Conservation (phyloP, 805 yeast genomes). For the Danielia reshetovae region DNA sequence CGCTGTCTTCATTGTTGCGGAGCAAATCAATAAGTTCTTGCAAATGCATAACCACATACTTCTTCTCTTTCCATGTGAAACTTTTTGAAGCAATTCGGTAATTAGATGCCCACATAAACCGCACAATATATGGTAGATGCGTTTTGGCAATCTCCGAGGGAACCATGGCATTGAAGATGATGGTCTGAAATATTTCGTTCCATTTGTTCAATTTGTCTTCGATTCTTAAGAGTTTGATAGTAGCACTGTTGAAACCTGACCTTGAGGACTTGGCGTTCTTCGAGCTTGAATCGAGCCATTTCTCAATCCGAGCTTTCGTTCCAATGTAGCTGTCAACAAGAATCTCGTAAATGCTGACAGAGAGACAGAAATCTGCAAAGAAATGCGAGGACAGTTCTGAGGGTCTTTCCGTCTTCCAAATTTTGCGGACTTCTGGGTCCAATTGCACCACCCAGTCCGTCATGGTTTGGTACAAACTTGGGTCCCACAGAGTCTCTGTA, state of each 20-base stretch:
- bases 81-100: constrained; percentile 20
- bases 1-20: not conserved
- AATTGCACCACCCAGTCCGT: constrained; percentile 31
- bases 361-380: constrained; percentile 15
- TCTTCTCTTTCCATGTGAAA: constrained; percentile 28
- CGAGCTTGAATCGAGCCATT: constrained; percentile 15
- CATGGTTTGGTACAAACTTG: not conserved
- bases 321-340: constrained; percentile 40
- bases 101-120: constrained; percentile 30
- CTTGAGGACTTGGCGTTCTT: constrained; percentile 14
- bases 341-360: constrained; percentile 44
- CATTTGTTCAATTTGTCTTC: constrained; percentile 47
- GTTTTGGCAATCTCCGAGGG: not conserved
- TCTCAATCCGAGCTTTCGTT: constrained; percentile 25
- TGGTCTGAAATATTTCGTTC: constrained; percentile 35
- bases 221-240: constrained; percentile 35
- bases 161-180: constrained; percentile 7
- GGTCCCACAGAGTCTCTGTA: constrained; percentile 37
- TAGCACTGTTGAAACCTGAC: constrained; percentile 28
- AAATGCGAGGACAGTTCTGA: too few relatives aligned
- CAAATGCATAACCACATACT: constrained; percentile 32
- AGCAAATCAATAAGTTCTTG: constrained; percentile 35
- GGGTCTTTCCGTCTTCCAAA: constrained; percentile 1
- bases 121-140: constrained; percentile 1
- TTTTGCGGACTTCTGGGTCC: constrained; percentile 20